Percentiles rank a stretch among this genome's conserved stretches.
These are phyloP conservation scores for Planoprotostelium fungivorum DNA, from an alignment of 78 protist genomes.

Conservation along the genomic window DNA sequence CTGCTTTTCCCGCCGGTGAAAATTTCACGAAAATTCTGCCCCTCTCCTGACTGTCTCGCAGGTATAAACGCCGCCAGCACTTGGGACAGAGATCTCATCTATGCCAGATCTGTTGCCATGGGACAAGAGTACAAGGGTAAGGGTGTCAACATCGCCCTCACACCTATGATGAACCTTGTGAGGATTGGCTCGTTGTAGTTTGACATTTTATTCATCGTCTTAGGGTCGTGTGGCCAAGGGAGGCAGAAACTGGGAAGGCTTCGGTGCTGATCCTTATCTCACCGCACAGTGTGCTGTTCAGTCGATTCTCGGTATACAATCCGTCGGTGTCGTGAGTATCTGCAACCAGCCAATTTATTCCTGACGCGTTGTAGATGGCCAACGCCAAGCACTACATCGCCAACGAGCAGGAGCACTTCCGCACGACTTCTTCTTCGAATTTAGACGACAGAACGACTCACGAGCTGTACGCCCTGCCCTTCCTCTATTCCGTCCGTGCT, in stretches of 20 bases:
- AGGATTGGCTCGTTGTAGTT: neutral
- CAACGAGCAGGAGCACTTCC: neutral
- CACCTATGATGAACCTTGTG: neutral
- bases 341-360: neutral
- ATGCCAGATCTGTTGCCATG: neutral
- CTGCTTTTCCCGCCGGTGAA: neutral
- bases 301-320: neutral
- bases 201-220: neutral
- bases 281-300: neutral
- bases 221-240: neutral
- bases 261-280: neutral
- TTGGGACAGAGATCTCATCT: neutral
- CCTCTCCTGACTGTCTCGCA: neutral
- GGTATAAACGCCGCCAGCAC: neutral
- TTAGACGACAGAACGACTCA: neutral
- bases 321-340: neutral
- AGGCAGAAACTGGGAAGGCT: neutral
- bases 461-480: neutral
- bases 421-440: neutral
- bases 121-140: neutral
- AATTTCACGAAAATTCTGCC: neutral
- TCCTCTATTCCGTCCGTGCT: neutral
- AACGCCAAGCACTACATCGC: slow-evolving; percentile 2
- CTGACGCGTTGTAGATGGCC: neutral
- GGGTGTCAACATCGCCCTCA: neutral